These are phyloP conservation scores for Calonectria hawksworthii DNA, from an alignment of 2,329 filamentous ascomycete species.

Conservation along the genomic window DNA sequence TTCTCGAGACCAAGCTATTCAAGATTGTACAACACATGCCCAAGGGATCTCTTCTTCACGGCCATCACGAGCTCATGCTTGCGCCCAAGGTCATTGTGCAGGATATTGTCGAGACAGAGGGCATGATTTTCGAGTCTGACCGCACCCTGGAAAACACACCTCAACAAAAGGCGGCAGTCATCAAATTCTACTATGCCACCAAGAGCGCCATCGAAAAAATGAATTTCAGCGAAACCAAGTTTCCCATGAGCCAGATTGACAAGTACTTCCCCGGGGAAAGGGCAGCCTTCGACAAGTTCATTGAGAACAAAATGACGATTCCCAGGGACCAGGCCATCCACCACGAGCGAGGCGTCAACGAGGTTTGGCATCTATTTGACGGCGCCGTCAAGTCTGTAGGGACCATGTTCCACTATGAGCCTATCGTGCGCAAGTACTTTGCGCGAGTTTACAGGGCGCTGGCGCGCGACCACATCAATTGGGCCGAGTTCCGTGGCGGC, in stretches of 20 bases:
- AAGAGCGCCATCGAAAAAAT: background rate
- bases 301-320: background rate
- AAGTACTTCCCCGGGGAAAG: background rate
- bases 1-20: background rate
- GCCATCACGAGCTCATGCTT: background rate
- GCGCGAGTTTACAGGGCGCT: background rate
- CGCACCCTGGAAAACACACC: background rate
- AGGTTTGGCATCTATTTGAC: background rate
- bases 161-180: background rate
- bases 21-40: background rate
- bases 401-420: background rate
- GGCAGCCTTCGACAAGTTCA: background rate
- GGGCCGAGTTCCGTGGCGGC: background rate
- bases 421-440: background rate
- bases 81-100: background rate
- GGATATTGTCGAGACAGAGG: background rate
- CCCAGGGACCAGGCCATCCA: background rate
- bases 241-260: background rate
- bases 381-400: background rate
- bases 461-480: background rate
- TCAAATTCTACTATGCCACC: background rate
- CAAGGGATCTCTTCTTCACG: slow-evolving; percentile 5
- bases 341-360: background rate
- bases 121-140: background rate
- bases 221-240: background rate